Evolutionary conservation across 768 basidiomycete genomes (phyloP).

Genomic region (Amanita rimosa): DNA sequence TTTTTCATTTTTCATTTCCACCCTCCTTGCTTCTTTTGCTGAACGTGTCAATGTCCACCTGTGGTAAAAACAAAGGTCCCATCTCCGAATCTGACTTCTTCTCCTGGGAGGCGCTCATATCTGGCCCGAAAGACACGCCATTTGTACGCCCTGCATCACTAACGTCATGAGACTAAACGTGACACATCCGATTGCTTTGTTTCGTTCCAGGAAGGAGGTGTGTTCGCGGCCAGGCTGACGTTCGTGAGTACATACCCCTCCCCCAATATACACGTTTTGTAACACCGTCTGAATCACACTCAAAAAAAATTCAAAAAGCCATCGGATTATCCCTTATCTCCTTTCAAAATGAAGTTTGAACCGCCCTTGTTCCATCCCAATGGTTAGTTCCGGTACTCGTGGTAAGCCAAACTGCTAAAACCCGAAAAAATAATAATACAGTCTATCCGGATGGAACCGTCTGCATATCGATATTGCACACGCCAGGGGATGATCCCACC

Average conservation of each 20-base stretch:
- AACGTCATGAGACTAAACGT: background rate
- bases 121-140: conserved; percentile 89
- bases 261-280: conserved; percentile 19
- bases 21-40: background rate
- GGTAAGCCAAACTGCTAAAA: background rate
- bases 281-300: too few species aligned
- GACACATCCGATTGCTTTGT: conserved; percentile 4
- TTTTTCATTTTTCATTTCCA: background rate
- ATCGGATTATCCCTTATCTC: conserved; percentile 89
- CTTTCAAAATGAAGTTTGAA: conserved; percentile 99
- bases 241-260: conserved; percentile 60
- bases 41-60: background rate
- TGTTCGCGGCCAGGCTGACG: conserved; percentile 84
- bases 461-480: conserved; percentile 96
- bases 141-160: conserved; percentile 47
- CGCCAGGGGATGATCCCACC: conserved; percentile 84
- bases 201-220: conserved; percentile 74
- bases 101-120: conserved; percentile 92
- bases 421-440: conserved; percentile 25
- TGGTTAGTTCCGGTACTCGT: conserved; percentile 39
- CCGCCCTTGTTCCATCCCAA: conserved; percentile 97
- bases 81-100: conserved; percentile 91
- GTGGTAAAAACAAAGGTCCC: conserved; percentile 46
- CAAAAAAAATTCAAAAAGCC: conserved; percentile 47
- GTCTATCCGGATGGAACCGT: conserved; percentile 96